Conservation (phyloP, 305 asterid genomes). For the Plantago rigida region DNA sequence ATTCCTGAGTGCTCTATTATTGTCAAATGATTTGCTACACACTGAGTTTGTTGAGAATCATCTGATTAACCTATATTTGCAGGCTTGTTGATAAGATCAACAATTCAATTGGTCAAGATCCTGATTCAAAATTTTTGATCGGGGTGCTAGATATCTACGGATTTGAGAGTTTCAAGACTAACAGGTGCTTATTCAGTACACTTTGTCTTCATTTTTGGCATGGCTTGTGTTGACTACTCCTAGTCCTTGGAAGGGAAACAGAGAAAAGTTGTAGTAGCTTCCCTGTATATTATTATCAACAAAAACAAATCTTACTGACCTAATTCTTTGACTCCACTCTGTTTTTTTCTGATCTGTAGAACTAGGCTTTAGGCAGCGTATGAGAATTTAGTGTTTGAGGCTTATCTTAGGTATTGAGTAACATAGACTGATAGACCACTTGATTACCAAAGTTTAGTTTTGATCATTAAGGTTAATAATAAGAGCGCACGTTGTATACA, state of each 20-base stretch:
- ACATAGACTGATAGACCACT: conserved; percentile 11
- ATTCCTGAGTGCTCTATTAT: conserved; percentile 6
- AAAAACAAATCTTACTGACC: not conserved
- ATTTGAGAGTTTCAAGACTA: conserved; percentile 98
- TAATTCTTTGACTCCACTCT: not conserved
- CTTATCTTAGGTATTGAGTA: conserved; percentile 11
- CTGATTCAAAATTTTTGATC: conserved; percentile 63
- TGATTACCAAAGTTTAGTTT: conserved; percentile 19
- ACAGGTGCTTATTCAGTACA: conserved; percentile 94
- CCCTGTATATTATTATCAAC: too few relatives aligned
- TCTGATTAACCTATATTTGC: conserved; percentile 29
- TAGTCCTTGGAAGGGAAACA: conserved; percentile 21
- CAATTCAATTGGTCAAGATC: conserved; percentile 86
- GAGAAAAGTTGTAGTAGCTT: conserved; percentile 10
- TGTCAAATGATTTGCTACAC: not conserved
- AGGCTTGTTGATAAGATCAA: conserved; percentile 95
- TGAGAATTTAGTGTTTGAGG: not conserved
- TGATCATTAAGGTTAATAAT: conserved; percentile 16
- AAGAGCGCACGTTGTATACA: too few relatives aligned
- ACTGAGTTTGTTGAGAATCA: conserved; percentile 12
- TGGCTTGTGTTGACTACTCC: conserved; percentile 26
- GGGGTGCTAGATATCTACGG: conserved; percentile 98
- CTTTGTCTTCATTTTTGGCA: conserved; percentile 40
- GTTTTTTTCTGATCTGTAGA: not conserved
- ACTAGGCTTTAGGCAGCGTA: not conserved